Evolutionary conservation across 306 rosid species (phyloP), one percentile per base, ranked within the genome.

Genomic region (Medicago lupulina): DNA sequence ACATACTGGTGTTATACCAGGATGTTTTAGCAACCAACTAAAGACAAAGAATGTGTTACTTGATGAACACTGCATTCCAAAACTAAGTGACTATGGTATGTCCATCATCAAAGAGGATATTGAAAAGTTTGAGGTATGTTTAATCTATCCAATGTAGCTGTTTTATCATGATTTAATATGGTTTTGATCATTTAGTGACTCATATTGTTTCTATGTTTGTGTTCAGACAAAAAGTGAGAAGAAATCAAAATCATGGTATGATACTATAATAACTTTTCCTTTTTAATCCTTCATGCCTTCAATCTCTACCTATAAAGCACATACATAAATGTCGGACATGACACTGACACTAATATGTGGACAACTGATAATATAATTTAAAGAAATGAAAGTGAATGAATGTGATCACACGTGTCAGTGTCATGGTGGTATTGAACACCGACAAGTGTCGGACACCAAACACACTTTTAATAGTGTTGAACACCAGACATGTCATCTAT

Each of bases 81-180:
- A 89, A 88, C 76, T 93, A 68, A 93, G 96, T 73, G 98, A 93
- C 87, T 89, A 91, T 73, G 98, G 97, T 67, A 83, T 86, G 77
- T 93, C 89, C 55, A 66, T 89, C 57, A 77, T 91, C 78, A 73
- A 78, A 21, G 94, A 86, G 55, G 94, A 89, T 67, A 74, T 80
- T 1, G 91, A 82, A 83, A 89, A 83, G 23, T 74, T 43, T 13
- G 94, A 87, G 98, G 98, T 89, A 71, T 70, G 77, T 49, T 41
- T 64, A 5, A 67, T 72, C 19, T 19, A 67, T 79, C 12, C 40
- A 62, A 43, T 21, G 14, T 7, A 21, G 36, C 46, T 58, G 7
- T 74, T 54, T 61, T 46, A 15, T 40, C 15, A 25, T 75, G 19
- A 12, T 51, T 8, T 66, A 6, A 34, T 40, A 67, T 58, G 41